Conservation (phyloP, 2,329 filamentous ascomycete species). For the Catunica adiposa region DNA sequence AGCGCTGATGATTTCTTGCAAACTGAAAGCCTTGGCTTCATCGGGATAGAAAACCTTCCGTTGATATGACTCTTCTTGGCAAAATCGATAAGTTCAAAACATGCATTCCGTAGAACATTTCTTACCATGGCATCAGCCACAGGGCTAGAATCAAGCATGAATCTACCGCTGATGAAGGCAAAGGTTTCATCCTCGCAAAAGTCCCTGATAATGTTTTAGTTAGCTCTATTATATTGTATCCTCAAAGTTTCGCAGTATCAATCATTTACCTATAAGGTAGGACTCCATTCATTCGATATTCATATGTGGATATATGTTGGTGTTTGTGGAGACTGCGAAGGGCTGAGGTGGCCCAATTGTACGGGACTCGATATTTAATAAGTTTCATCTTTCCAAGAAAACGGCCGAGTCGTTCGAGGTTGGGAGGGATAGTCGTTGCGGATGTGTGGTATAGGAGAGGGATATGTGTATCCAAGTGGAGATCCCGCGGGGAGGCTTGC, state of each 20-base stretch:
- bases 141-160: constrained; percentile 10
- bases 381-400: constrained; percentile 1
- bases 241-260: no score
- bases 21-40: no score
- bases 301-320: constrained; percentile 8
- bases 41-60: not conserved
- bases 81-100: constrained; percentile 1
- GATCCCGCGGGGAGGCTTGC: constrained; percentile 6
- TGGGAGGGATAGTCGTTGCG: constrained; percentile 6
- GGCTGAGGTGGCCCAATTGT: not conserved
- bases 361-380: not conserved
- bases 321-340: not conserved
- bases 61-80: not conserved
- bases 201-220: not conserved
- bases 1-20: no score
- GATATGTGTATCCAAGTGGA: constrained; percentile 2
- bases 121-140: constrained; percentile 10
- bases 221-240: no score
- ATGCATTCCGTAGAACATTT: constrained; percentile 9
- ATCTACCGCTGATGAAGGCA: constrained; percentile 12
- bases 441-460: constrained; percentile 9
- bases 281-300: not conserved
- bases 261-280: constrained; percentile 4
- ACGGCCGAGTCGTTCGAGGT: constrained; percentile 2
- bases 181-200: constrained; percentile 12